Evolutionary conservation across 345 rosid genomes (phyloP), one percentile per base, ranked within the genome.

Genomic region (Eucalyptus cloeziana): DNA sequence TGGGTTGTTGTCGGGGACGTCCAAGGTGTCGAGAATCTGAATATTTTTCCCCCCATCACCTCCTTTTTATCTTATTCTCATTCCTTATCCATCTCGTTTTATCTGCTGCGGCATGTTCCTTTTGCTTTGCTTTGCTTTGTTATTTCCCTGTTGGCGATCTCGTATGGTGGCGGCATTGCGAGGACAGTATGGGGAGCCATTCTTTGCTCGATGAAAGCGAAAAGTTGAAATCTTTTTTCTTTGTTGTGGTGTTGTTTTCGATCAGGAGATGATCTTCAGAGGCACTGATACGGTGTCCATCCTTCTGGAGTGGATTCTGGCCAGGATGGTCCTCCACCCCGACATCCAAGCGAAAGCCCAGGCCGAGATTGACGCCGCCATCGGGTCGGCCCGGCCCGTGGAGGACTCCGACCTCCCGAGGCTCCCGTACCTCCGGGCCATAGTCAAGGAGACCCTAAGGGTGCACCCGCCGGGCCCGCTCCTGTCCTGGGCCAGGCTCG

Each of bases 401-500:
- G 88, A 93, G 6, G 97, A 95, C 88, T 91, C 95, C 4, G 98
- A 97, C 92, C 90, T 96, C 79, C 89, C 93, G 2, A 91, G 93
- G 33, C 92, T 96, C 15, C 94, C 96, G 1, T 97, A 92, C 90
- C 93, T 95, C 5, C 96, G 88, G 12, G 97, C 96, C 49, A 90
- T 97, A 13, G 95, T 97, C 31, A 96, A 95, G 89, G 99, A 96
- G 89, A 95, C 99, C 83, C 89, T 96, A 19, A 94, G 99, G 89
- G 80, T 95, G 91, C 96, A 96, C 87, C 99, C 99, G 33, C 99
- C 99, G 5, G 99, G 99, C 7, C 99, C 97, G 3, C 96, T 97
- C 60, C 95, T 97, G 25, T 97, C 99, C 4, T 96, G 99, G 98
- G 99, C 99, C 40, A 92, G 99, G 49, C 94, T 96, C 2, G 95